Evolutionary conservation across 2,329 filamentous ascomycete species (phyloP).

Genomic region (Colletotrichum higginsianum): DNA sequence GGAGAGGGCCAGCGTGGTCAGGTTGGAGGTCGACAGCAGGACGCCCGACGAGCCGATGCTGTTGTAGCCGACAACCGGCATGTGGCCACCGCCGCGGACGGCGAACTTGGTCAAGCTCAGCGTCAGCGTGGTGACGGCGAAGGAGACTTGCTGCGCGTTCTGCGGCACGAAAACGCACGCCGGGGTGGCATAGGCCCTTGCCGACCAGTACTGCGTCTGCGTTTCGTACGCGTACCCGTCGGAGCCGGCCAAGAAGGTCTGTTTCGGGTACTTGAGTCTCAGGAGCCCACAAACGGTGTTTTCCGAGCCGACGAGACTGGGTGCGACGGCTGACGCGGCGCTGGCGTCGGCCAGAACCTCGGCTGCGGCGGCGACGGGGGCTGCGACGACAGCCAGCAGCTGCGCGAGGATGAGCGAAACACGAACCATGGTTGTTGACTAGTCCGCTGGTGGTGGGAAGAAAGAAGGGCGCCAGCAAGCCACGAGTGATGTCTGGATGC

Average conservation of each 20-base stretch:
- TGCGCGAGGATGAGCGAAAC: neutral
- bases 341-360: neutral
- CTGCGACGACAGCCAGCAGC: conserved; percentile 23
- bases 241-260: conserved; percentile 19
- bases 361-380: neutral
- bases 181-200: conserved; percentile 33
- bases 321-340: neutral
- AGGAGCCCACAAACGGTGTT: conserved; percentile 18
- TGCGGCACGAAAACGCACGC: conserved; percentile 49
- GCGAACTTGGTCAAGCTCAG: conserved; percentile 45
- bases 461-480: neutral
- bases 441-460: neutral
- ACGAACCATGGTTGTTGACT: conserved; percentile 11
- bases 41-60: conserved; percentile 49
- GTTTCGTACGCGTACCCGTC: conserved; percentile 31
- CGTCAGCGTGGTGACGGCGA: conserved; percentile 45
- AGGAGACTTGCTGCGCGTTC: conserved; percentile 44
- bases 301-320: conserved; percentile 8
- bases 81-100: conserved; percentile 50
- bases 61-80: conserved; percentile 48
- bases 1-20: conserved; percentile 51
- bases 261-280: conserved; percentile 13
- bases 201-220: conserved; percentile 36
- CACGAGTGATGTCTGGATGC: neutral
- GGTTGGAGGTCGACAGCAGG: conserved; percentile 54